Base-by-base conservation (phyloP, 352 stramenopile species). In the Pythium angustatum region DNA sequence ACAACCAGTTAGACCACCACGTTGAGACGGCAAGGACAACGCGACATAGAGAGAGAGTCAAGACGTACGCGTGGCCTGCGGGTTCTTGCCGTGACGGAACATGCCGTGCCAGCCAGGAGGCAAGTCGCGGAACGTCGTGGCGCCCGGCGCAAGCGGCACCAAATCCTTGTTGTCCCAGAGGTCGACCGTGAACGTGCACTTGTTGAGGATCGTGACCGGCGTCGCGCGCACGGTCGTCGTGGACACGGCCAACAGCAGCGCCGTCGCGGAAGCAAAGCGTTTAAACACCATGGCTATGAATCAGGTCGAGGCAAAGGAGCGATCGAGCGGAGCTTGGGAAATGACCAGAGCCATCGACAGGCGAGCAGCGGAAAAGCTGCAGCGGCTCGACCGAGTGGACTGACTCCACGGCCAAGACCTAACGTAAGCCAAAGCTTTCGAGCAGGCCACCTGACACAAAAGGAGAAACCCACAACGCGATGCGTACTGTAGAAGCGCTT, bases 141-240 rank as follows among this genome's bases (percentile, higher is more conserved):
- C 76, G 47, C 77, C 64, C 7, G 75, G 62, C 0, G 68, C 59
- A 50, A 90, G 68, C 28, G 51, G 69, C 66, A 80, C 70, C 26
- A 66, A 69, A 14, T 43, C 56, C 22, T 62, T 55, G 24, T 80
- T 68, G 64, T 90, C 81, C 44, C 82, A 90, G 33, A 90, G 36
- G 15, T 76, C 64, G 50, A 90, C 72, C 15, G 51, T 67, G 50
- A 69, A 64, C 31, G 58, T 62, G 67, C 81, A 90, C 10, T 66
- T 63, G 73, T 90, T 90, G 19, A 62, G 68, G 62, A 90, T 72
- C 49, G 56, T 79, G 78, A 44, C 65, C 75, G 41, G 59, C 59
- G 59, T 66, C 19, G 58, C 58, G 12, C 36, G 33, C 34, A 47
- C 40, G 14, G 40, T 9, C 11, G 34, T 19, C 34, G 34, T 19